Evolutionary conservation across 2,329 filamentous ascomycete species (phyloP).

Genomic region (Nannizzia gypsea): DNA sequence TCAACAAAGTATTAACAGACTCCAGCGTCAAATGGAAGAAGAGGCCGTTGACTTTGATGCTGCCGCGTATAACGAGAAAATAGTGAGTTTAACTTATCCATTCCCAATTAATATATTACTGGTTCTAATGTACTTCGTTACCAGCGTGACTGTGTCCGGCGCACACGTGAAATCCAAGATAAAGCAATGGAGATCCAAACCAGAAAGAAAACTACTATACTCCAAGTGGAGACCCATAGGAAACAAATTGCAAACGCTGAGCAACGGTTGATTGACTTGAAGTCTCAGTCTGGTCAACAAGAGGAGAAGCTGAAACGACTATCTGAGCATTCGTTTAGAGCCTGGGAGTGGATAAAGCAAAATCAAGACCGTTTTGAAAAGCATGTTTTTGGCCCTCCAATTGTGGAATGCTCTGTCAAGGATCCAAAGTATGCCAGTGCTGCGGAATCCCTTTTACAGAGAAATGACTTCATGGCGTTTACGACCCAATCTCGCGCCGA

Average conservation of each 20-base stretch:
- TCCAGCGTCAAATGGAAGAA: conserved; percentile 50
- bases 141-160: conserved; percentile 46
- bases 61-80: conserved; percentile 57
- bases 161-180: conserved; percentile 25
- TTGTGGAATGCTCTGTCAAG: conserved; percentile 68
- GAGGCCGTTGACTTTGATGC: conserved; percentile 57
- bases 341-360: conserved; percentile 71
- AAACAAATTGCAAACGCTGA: conserved; percentile 30
- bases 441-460: conserved; percentile 47
- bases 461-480: conserved; percentile 48
- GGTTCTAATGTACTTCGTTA: not conserved
- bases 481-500: conserved; percentile 67
- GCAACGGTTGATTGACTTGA: conserved; percentile 46
- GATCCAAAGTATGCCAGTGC: conserved; percentile 54
- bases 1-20: conserved; percentile 47
- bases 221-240: conserved; percentile 16
- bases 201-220: conserved; percentile 22
- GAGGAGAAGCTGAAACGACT: conserved; percentile 50
- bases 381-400: conserved; percentile 67
- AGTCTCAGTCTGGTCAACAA: conserved; percentile 65
- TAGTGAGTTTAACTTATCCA: conserved; percentile 43
- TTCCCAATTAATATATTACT: not conserved
- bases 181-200: conserved; percentile 34
- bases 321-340: conserved; percentile 53
- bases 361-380: conserved; percentile 60